Evolutionary conservation across 1,284 basidiomycete species (phyloP).

Genomic region (Neonothopanus nambi): DNA sequence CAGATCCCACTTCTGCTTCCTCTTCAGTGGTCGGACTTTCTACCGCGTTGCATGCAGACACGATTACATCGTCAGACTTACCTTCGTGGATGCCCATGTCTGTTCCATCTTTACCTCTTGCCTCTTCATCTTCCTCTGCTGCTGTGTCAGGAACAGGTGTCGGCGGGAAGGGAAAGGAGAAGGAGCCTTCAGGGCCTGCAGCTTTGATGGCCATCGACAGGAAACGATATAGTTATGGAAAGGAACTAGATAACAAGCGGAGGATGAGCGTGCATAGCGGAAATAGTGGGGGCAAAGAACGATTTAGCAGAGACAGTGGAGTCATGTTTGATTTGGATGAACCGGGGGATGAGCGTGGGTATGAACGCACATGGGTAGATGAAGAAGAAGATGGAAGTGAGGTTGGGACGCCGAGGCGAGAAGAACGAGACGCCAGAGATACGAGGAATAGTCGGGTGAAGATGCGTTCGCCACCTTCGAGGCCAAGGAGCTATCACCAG

Average conservation of each 20-base stretch:
- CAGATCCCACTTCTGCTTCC: slow-evolving; percentile 1
- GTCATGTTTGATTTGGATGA: slow-evolving; percentile 6
- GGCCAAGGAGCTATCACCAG: slow-evolving; percentile 63
- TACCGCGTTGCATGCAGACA: slow-evolving; percentile 15
- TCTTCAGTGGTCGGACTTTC: neutral
- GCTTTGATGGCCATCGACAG: slow-evolving; percentile 14
- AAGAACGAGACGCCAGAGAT: neutral
- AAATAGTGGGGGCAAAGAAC: neutral
- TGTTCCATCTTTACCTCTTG: slow-evolving; percentile 34
- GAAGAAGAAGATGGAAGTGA: slow-evolving; percentile 2
- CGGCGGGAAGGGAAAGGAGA: slow-evolving; percentile 3
- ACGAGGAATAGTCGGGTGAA: slow-evolving; percentile 17
- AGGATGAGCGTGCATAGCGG: neutral
- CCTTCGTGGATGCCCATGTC: slow-evolving; percentile 54
- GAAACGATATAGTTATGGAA: slow-evolving; percentile 7
- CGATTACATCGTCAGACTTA: slow-evolving; percentile 47
- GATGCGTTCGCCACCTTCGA: slow-evolving; percentile 32
- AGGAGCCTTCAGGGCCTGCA: slow-evolving; percentile 4
- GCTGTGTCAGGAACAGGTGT: neutral
- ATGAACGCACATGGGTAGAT: slow-evolving; percentile 18
- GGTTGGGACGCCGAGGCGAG: neutral
- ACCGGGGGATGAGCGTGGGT: slow-evolving; percentile 9
- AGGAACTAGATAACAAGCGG: neutral
- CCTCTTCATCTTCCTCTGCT: slow-evolving; percentile 28
- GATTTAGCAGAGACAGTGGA: slow-evolving; percentile 1